These are phyloP conservation scores for Botrytis porri DNA, from an alignment of 2,329 filamentous ascomycete species.

Conservation along the genomic window DNA sequence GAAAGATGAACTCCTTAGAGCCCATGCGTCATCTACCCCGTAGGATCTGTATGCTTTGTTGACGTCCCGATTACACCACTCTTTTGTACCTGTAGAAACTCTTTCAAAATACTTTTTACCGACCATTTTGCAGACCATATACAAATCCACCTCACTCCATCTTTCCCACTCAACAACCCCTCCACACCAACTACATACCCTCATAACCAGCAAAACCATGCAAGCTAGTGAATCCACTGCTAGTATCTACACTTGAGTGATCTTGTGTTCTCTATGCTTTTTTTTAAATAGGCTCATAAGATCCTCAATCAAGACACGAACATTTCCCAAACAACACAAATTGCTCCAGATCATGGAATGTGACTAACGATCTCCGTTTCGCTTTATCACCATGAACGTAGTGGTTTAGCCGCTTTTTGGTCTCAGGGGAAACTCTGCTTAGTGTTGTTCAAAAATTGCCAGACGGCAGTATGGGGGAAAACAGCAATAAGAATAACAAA, in stretches of 20 bases:
- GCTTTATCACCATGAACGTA: rapidly evolving
- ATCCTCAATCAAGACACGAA: neutral
- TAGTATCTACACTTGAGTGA: neutral
- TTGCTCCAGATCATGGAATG: neutral
- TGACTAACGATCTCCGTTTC: neutral
- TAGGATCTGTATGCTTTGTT: neutral
- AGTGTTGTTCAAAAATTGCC: neutral
- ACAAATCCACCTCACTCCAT: no score
- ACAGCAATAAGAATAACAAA: neutral
- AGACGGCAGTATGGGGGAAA: neutral
- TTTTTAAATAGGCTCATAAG: neutral
- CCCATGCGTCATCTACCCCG: no score
- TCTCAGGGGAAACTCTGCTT: neutral
- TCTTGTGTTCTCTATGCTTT: neutral
- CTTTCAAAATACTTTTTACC: neutral
- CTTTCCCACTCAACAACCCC: no score
- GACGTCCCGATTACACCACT: neutral
- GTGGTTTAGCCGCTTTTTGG: neutral
- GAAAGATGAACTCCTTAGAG: no score
- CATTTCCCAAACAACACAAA: neutral
- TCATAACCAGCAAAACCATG: neutral
- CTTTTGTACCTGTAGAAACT: neutral
- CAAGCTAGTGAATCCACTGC: no score
- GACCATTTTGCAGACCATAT: rapidly evolving
- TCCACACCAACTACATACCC: no score